These are phyloP conservation scores for Lippia alba DNA, from an alignment of 305 asterid genomes.

Conservation along the genomic window DNA sequence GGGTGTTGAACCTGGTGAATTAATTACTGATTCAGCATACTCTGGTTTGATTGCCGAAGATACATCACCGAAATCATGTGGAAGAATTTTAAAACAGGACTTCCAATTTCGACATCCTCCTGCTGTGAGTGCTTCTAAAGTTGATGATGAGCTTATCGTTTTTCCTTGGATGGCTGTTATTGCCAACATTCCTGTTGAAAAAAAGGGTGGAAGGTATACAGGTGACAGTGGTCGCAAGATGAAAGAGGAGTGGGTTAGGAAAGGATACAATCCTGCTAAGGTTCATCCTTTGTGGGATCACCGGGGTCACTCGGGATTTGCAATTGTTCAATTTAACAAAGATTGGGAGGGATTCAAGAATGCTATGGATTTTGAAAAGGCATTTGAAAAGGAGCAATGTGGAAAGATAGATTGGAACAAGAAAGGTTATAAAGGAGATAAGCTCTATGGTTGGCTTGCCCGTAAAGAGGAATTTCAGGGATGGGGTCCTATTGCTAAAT, in stretches of 20 bases:
- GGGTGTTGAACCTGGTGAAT: slow-evolving; percentile 37
- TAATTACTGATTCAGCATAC: slow-evolving; percentile 19
- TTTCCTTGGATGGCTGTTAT: slow-evolving; percentile 89
- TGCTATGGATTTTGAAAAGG: slow-evolving; percentile 73
- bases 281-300: slow-evolving; percentile 70
- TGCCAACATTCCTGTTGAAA: slow-evolving; percentile 66
- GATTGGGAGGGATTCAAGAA: slow-evolving; percentile 74
- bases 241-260: slow-evolving; percentile 54
- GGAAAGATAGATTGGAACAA: slow-evolving; percentile 72
- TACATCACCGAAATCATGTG: slow-evolving; percentile 27
- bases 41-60: slow-evolving; percentile 25
- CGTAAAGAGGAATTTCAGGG: slow-evolving; percentile 61
- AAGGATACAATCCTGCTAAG: slow-evolving; percentile 74
- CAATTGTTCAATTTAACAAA: slow-evolving; percentile 63
- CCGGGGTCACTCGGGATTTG: slow-evolving; percentile 74
- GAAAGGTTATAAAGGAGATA: slow-evolving; percentile 46
- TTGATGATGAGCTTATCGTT: slow-evolving; percentile 64
- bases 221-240: slow-evolving; percentile 68
- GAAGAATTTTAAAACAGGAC: slow-evolving; percentile 29
- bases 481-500: slow-evolving; percentile 52
- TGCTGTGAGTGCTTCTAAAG: slow-evolving; percentile 33
- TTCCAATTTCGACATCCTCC: slow-evolving; percentile 26
- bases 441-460: slow-evolving; percentile 81
- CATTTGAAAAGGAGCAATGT: slow-evolving; percentile 60
- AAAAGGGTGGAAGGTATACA: slow-evolving; percentile 53